A percentile compares a stretch with the other conserved stretches of the same genome.
Evolutionary conservation across 1,139 yeast species (phyloP).

Genomic region (Taiozyma sp.): DNA sequence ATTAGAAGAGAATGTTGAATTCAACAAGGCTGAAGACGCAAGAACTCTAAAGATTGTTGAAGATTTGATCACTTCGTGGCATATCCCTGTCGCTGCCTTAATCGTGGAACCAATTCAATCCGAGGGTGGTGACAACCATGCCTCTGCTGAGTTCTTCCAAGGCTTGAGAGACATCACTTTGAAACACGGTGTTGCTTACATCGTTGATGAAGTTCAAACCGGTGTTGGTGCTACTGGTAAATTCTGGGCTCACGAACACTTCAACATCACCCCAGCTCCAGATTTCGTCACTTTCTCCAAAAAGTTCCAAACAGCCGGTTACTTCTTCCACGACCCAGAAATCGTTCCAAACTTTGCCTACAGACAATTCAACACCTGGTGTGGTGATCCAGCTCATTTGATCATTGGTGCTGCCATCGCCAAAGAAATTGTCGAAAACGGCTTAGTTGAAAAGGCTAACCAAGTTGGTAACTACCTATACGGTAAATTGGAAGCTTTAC

Average conservation of each 20-base stretch:
- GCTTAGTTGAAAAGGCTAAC: constrained; percentile 46
- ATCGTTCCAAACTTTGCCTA: constrained; percentile 61
- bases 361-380: constrained; percentile 83
- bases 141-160: constrained; percentile 54
- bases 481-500: constrained; percentile 39
- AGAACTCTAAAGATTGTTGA: constrained; percentile 57
- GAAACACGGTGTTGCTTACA: constrained; percentile 55
- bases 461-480: constrained; percentile 59
- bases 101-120: constrained; percentile 73
- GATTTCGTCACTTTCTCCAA: constrained; percentile 75
- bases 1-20: constrained; percentile 44
- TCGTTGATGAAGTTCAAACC: constrained; percentile 72
- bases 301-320: constrained; percentile 78
- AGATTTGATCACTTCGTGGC: constrained; percentile 40
- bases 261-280: constrained; percentile 58
- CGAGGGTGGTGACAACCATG: constrained; percentile 77
- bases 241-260: constrained; percentile 73
- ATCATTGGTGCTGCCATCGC: constrained; percentile 60
- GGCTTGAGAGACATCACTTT: constrained; percentile 58
- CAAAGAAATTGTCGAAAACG: constrained; percentile 49
- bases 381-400: constrained; percentile 75
- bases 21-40: constrained; percentile 56
- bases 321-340: constrained; percentile 60
- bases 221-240: constrained; percentile 74
- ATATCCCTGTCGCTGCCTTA: constrained; percentile 60